Base-by-base conservation (phyloP, 192 early-diverging fungal genomes). In the Dissophora ornata region DNA sequence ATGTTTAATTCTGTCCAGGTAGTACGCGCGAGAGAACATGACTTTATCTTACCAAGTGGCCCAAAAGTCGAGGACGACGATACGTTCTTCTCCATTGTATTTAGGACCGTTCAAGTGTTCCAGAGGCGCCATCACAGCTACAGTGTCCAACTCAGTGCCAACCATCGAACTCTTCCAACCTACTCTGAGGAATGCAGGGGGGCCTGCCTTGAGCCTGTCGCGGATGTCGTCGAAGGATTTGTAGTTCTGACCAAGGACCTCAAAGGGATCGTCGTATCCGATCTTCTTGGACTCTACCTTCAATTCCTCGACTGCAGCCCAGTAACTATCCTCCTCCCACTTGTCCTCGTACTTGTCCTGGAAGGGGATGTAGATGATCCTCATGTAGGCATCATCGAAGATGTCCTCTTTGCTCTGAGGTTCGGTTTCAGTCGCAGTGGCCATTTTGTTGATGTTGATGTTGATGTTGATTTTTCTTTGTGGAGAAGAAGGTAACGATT, bases 21-120 rank as follows among this genome's bases (percentile, higher is more conserved):
- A n/a, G n/a, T n/a, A n/a, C n/a, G n/a, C n/a, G n/a, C n/a, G n/a
- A n/a, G n/a, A n/a, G n/a, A n/a, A n/a, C n/a, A n/a, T n/a, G n/a
- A n/a, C n/a, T 24, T 24, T 28, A 3, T 0, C 45, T 58, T 66
- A 67, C 73, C 65, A 67, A 0, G 73, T 67, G 8, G 73, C 73
- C 73, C 73, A 77, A 62, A 77, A 77, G 59, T 77, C 73, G 3
- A 77, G 54, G 18, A 62, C 65, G 18, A 77, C 73, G 48, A 77
- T 52, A 4, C 58, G 51, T 22, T 77, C 73, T 2, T 52, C n/a
- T 18, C 65, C 73, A 15, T 1, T 21, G 24, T 56, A 77, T 5
- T 51, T 28, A 22, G 32, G 58, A 4, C 73, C 73, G n/a, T 26
- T 57, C 8, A 77, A 0, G 30, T 62, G 73, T 25, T 62, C 22